Evolutionary conservation across 2,329 filamentous ascomycete genomes (phyloP).

Genomic region (Ceratocystis alfenasii): DNA sequence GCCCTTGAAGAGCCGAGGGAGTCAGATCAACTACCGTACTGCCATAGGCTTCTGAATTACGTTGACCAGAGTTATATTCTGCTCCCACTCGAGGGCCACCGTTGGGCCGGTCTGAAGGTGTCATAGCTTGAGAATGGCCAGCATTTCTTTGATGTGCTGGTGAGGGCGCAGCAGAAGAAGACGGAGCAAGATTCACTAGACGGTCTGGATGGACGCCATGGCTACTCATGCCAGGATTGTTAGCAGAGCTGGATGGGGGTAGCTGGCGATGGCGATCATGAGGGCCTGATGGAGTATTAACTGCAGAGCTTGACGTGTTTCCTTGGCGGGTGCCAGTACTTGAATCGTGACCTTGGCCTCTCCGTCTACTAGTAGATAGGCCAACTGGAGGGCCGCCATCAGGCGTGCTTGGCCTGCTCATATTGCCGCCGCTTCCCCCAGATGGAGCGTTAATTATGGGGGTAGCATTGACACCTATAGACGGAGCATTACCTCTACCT

Average conservation of each 20-base stretch:
- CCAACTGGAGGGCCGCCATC: conserved; percentile 16
- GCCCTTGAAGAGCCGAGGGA: background rate
- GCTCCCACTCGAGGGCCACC: background rate
- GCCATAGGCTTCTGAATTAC: conserved; percentile 9
- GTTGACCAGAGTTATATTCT: background rate
- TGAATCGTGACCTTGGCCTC: conserved; percentile 9
- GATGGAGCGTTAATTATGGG: background rate
- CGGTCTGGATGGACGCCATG: conserved; percentile 20
- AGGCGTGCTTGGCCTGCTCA: background rate
- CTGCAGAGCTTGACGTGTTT: background rate
- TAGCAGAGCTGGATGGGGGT: conserved; percentile 1
- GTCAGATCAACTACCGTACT: conserved; percentile 10
- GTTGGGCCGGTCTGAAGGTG: background rate
- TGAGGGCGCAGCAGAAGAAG: conserved; percentile 1
- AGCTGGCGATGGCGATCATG: conserved; percentile 19
- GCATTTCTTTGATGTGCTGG: conserved; percentile 7
- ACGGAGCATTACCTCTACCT: background rate
- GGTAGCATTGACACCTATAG: conserved; percentile 6
- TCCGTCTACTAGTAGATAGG: conserved; percentile 10
- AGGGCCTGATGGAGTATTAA: conserved; percentile 1
- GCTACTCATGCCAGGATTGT: background rate
- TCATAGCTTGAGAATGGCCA: background rate
- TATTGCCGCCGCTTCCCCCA: background rate
- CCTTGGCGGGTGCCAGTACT: background rate
- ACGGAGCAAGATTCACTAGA: conserved; percentile 7